Evolutionary conservation across 768 basidiomycete species (phyloP).

Genomic region (Naganishia vaughanmartiniae): DNA sequence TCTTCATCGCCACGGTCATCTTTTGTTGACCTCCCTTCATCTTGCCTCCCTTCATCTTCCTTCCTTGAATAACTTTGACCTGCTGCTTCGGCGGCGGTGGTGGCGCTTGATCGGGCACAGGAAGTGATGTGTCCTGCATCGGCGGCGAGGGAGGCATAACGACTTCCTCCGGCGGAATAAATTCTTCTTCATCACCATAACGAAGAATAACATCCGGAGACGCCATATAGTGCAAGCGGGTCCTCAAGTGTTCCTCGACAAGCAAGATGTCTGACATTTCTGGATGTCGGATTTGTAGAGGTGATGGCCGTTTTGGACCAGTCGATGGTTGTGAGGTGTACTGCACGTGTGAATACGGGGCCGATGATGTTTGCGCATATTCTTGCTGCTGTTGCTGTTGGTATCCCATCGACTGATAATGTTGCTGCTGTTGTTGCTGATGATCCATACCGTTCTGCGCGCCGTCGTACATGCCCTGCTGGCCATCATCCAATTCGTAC

Average conservation of each 20-base stretch:
- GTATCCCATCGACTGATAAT: slow-evolving; percentile 16
- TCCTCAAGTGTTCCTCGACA: slow-evolving; percentile 51
- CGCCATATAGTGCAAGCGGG: slow-evolving; percentile 51
- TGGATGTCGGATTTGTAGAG: slow-evolving; percentile 47
- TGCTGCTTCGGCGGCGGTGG: slow-evolving; percentile 20
- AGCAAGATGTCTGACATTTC: slow-evolving; percentile 52
- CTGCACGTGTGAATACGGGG: slow-evolving; percentile 2
- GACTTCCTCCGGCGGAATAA: slow-evolving; percentile 30
- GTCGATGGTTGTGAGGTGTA: slow-evolving; percentile 21
- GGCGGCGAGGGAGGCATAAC: slow-evolving; percentile 20
- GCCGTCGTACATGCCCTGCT: slow-evolving; percentile 8
- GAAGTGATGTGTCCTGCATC: neutral
- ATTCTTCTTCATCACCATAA: slow-evolving; percentile 32
- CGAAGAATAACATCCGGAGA: slow-evolving; percentile 42
- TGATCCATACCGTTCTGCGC: slow-evolving; percentile 29
- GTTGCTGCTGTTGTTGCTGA: slow-evolving; percentile 21
- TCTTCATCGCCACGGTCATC: slow-evolving; percentile 18
- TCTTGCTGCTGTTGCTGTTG: slow-evolving; percentile 27
- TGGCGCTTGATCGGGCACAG: neutral
- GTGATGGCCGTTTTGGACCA: slow-evolving; percentile 27
- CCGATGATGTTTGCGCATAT: slow-evolving; percentile 9
- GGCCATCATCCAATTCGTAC: slow-evolving; percentile 8
- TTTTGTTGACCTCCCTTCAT: slow-evolving; percentile 35
- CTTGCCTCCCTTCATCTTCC: slow-evolving; percentile 31
- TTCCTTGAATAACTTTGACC: slow-evolving; percentile 26